Conservation (phyloP, 202 grass and related monocot species). For the Saccharum hybrid region DNA sequence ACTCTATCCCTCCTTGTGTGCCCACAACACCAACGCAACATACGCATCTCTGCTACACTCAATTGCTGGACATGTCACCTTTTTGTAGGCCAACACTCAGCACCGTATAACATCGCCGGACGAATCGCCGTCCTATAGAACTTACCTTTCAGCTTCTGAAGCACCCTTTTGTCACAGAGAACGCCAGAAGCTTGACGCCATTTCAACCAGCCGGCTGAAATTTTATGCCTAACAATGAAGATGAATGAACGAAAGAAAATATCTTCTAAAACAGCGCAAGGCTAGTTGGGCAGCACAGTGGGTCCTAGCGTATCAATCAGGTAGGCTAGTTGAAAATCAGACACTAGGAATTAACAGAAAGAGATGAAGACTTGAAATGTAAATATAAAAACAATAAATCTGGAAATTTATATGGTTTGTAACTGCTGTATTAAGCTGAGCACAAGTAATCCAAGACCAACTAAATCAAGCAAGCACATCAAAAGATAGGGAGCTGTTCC, state of each 20-base stretch:
- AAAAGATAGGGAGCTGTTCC: background rate
- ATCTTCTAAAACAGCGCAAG: background rate
- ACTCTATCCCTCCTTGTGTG: no score
- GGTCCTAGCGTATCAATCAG: background rate
- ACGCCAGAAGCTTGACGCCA: no score
- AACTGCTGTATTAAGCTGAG: background rate
- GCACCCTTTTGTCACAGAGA: no score
- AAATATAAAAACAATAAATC: background rate
- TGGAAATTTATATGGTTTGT: background rate
- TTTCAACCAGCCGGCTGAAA: no score
- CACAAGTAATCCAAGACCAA: background rate
- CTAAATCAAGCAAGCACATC: background rate
- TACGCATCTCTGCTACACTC: no score
- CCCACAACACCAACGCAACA: no score
- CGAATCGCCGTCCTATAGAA: no score
- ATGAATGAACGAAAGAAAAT: constrained; percentile 15
- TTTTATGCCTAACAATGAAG: no score
- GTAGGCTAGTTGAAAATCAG: background rate
- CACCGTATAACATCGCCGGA: no score
- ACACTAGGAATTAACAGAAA: background rate
- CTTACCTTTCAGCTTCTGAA: no score
- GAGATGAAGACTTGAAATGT: constrained; percentile 1
- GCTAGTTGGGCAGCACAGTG: background rate
- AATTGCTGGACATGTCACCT: no score
- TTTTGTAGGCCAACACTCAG: no score